phyloP scores from a whole-genome alignment of 768 basidiomycete species.

The Suillus clintonianus region DNA sequence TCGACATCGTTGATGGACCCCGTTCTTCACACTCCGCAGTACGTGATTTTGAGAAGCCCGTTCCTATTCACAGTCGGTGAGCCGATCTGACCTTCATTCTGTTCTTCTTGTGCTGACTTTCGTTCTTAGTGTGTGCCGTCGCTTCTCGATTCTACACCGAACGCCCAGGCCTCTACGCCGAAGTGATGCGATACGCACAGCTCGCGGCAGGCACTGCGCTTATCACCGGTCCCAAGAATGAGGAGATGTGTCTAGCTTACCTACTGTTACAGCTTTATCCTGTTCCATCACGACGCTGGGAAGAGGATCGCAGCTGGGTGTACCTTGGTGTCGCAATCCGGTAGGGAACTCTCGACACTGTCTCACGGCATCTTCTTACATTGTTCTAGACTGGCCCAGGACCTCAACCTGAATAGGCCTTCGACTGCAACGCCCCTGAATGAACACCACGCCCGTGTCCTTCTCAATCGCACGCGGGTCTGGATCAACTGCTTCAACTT shows the following conservation, averaged over 20 bases:
- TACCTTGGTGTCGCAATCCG: slow-evolving; percentile 88
- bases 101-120: slow-evolving; percentile 8
- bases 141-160: slow-evolving; percentile 79
- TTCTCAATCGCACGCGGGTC: slow-evolving; percentile 85
- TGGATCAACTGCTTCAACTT: slow-evolving; percentile 93
- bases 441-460: slow-evolving; percentile 80
- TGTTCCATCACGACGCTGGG: slow-evolving; percentile 76
- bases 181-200: slow-evolving; percentile 75
- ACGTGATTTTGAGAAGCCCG: slow-evolving; percentile 79
- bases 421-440: slow-evolving; percentile 72
- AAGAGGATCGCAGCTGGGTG: slow-evolving; percentile 88
- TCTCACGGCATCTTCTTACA: slow-evolving; percentile 5
- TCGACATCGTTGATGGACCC: slow-evolving; percentile 82
- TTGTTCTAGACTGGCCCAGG: slow-evolving; percentile 73
- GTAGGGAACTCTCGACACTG: slow-evolving; percentile 37
- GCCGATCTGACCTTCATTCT: slow-evolving; percentile 30
- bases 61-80: slow-evolving; percentile 91
- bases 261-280: slow-evolving; percentile 77
- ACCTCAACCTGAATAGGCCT: slow-evolving; percentile 85
- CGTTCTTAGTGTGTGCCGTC: slow-evolving; percentile 73
- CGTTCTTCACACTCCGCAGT: slow-evolving; percentile 80
- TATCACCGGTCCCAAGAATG: slow-evolving; percentile 74
- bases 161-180: slow-evolving; percentile 67
- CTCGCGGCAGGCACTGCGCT: slow-evolving; percentile 77
- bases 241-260: slow-evolving; percentile 86